Conservation (phyloP, 208 protist genomes). For the Crithidia fasciculata region DNA sequence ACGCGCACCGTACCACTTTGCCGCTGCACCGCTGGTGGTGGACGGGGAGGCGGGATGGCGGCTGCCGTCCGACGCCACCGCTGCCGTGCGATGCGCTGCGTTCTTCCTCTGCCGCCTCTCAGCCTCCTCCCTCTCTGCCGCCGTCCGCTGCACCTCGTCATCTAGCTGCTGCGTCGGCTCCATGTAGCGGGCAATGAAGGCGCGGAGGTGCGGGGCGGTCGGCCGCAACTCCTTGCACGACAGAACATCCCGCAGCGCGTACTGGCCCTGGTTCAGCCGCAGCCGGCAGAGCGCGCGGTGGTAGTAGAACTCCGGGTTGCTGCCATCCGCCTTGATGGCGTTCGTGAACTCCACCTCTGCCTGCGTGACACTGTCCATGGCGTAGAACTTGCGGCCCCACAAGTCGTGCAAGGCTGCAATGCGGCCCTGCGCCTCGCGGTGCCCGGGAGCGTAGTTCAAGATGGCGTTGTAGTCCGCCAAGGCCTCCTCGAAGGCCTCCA, state of each 20-base stretch:
- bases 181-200: slow-evolving; percentile 84
- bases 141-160: background rate
- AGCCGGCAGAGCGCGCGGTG: slow-evolving; percentile 85
- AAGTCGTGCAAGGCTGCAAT: slow-evolving; percentile 86
- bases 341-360: slow-evolving; percentile 87
- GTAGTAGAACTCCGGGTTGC: slow-evolving; percentile 83
- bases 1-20: slow-evolving; percentile 17
- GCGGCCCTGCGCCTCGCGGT: slow-evolving; percentile 54
- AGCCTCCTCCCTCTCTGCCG: background rate
- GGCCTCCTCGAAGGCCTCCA: slow-evolving; percentile 78
- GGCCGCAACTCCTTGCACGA: slow-evolving; percentile 81
- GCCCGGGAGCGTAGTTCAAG: slow-evolving; percentile 56
- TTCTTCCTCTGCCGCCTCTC: background rate
- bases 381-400: slow-evolving; percentile 77
- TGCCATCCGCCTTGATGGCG: slow-evolving; percentile 74
- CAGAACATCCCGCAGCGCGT: slow-evolving; percentile 85
- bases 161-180: slow-evolving; percentile 15
- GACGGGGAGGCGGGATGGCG: background rate
- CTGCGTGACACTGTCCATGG: slow-evolving; percentile 46
- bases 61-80: background rate
- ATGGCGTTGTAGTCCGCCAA: slow-evolving; percentile 77
- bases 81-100: background rate
- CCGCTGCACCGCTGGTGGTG: background rate
- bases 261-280: slow-evolving; percentile 75
- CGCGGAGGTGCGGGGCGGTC: slow-evolving; percentile 57